Conservation (phyloP, 1,139 yeast species). For the Nakaseomyces uthaithaninus region DNA sequence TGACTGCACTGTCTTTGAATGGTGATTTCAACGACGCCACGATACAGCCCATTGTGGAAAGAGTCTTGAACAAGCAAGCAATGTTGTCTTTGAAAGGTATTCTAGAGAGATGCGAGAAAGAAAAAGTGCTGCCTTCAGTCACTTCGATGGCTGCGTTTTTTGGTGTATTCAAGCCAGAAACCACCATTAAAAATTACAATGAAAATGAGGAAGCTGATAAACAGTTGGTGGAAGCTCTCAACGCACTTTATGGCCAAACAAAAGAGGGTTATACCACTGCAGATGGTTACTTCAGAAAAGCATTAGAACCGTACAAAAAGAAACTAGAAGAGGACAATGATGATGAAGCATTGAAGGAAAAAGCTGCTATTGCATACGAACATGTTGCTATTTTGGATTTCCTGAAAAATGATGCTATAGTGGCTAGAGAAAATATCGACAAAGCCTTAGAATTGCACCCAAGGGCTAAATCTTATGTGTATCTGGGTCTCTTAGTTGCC, state of each 20-base stretch:
- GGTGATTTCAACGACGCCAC: conserved; percentile 75
- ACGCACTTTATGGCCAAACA: conserved; percentile 54
- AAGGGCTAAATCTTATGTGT: conserved; percentile 74
- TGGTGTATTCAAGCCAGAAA: conserved; percentile 43
- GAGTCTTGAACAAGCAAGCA: conserved; percentile 74
- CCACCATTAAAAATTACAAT: conserved; percentile 28
- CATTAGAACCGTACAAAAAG: conserved; percentile 48
- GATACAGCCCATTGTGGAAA: conserved; percentile 75
- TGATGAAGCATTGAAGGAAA: conserved; percentile 32
- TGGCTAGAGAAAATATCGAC: conserved; percentile 53
- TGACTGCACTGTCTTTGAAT: conserved; percentile 71
- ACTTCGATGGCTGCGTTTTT: conserved; percentile 81
- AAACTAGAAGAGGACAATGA: conserved; percentile 31
- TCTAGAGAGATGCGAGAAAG: conserved; percentile 32
- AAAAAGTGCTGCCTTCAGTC: conserved; percentile 62
- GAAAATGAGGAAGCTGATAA: conserved; percentile 54
- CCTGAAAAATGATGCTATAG: conserved; percentile 63
- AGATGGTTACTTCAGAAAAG: conserved; percentile 57
- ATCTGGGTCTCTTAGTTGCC: conserved; percentile 77
- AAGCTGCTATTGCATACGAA: conserved; percentile 71
- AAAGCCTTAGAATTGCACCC: conserved; percentile 62
- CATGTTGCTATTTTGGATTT: conserved; percentile 76
- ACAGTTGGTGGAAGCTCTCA: conserved; percentile 60
- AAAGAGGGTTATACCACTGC: conserved; percentile 70
- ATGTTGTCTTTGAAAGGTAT: conserved; percentile 56